Percentiles rank a stretch among this genome's conserved stretches.
These are phyloP conservation scores for Russula virescens DNA, from an alignment of 768 basidiomycete genomes.

Conservation along the genomic window DNA sequence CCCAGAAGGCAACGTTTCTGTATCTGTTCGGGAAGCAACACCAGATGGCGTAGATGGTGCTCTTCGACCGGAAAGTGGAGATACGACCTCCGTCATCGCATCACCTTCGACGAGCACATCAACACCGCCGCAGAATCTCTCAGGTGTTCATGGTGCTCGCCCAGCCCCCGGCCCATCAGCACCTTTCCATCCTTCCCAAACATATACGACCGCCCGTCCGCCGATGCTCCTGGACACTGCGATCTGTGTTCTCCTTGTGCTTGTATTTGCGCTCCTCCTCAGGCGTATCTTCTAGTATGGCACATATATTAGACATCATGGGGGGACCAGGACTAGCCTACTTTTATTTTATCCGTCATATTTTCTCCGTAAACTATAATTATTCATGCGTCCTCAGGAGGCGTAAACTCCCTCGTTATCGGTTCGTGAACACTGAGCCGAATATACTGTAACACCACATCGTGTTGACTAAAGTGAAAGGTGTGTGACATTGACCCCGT, in stretches of 20 bases:
- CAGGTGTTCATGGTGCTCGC: background rate
- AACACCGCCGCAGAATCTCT: background rate
- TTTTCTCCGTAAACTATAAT: background rate
- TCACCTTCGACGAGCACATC: background rate
- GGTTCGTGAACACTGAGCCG: background rate
- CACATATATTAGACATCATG: background rate
- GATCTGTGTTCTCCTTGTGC: constrained; percentile 64
- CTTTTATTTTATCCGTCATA: constrained; percentile 11
- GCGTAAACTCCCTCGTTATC: too few relatives aligned
- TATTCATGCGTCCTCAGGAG: background rate
- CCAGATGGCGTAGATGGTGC: background rate
- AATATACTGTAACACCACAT: background rate
- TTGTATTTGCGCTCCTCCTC: constrained; percentile 63
- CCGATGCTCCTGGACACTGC: constrained; percentile 67
- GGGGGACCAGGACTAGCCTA: background rate
- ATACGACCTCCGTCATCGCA: background rate
- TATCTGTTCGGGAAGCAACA: background rate
- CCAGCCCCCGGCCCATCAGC: background rate
- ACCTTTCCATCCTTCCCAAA: constrained; percentile 1
- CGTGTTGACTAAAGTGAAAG: background rate
- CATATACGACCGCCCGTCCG: constrained; percentile 31
- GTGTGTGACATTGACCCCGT: too few relatives aligned
- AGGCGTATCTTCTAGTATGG: constrained; percentile 44
- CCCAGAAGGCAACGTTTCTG: background rate
- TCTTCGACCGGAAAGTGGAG: background rate